Evolutionary conservation across 371 early-diverging fungal species (phyloP).

Genomic region (Rhizopus arrhizus): DNA sequence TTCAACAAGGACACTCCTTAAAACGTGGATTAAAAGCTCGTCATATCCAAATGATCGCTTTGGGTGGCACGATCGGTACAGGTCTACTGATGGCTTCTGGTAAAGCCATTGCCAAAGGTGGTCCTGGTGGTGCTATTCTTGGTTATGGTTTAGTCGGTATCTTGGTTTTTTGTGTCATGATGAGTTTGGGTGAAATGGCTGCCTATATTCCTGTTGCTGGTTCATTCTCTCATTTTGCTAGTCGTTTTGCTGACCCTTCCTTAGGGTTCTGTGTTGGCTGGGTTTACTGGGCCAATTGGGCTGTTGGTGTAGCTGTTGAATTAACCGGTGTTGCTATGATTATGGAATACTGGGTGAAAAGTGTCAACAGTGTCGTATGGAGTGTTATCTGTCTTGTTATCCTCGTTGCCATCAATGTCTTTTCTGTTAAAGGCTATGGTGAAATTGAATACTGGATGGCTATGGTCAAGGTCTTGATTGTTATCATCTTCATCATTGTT

Average conservation of each 20-base stretch:
- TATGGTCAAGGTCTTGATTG: constrained; percentile 53
- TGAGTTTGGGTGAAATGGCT: constrained; percentile 83
- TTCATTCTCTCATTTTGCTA: constrained; percentile 76
- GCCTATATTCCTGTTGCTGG: constrained; percentile 80
- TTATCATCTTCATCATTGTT: constrained; percentile 70
- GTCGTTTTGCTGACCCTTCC: constrained; percentile 77
- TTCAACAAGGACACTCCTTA: constrained; percentile 18
- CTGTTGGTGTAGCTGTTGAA: constrained; percentile 76
- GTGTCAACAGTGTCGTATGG: constrained; percentile 58
- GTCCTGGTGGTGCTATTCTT: constrained; percentile 71
- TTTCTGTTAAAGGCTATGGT: constrained; percentile 67
- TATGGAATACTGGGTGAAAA: constrained; percentile 74
- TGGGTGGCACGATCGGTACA: constrained; percentile 74
- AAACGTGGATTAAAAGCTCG: constrained; percentile 55
- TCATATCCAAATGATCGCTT: constrained; percentile 67
- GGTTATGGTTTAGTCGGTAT: constrained; percentile 71
- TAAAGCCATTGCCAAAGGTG: constrained; percentile 72
- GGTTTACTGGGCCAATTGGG: constrained; percentile 81
- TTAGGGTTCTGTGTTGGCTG: constrained; percentile 76
- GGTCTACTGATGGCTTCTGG: constrained; percentile 88
- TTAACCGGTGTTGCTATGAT: constrained; percentile 76
- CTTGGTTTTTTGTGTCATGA: constrained; percentile 77
- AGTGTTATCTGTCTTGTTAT: constrained; percentile 53
- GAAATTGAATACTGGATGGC: constrained; percentile 60
- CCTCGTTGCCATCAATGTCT: constrained; percentile 59